Evolutionary conservation across 2,329 filamentous ascomycete species (phyloP).

Genomic region (Pseudophaeomoniella oleicola): DNA sequence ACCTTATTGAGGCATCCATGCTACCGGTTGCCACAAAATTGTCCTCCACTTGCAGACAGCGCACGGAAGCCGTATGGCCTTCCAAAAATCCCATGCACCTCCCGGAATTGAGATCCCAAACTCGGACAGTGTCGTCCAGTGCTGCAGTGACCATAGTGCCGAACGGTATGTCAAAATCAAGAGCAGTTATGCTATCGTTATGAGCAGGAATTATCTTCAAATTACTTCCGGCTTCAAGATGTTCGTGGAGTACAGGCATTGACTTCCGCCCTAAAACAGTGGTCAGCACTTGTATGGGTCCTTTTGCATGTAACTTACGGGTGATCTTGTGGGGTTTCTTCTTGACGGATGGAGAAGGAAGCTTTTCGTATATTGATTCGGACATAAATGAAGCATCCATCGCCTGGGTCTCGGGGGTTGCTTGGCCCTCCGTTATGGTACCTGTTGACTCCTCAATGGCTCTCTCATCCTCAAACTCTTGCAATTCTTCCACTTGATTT

Average conservation of each 20-base stretch:
- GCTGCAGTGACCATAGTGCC: slow-evolving; percentile 87
- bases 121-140: slow-evolving; percentile 81
- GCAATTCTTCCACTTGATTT: slow-evolving; percentile 47
- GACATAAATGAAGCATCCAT: slow-evolving; percentile 72
- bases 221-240: slow-evolving; percentile 75
- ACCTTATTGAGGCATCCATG: slow-evolving; percentile 80
- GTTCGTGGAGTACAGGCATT: slow-evolving; percentile 90
- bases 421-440: slow-evolving; percentile 18
- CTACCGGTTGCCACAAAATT: slow-evolving; percentile 91
- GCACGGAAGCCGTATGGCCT: slow-evolving; percentile 86
- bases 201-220: slow-evolving; percentile 86
- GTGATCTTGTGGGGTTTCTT: slow-evolving; percentile 32
- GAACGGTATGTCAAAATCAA: slow-evolving; percentile 97
- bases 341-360: slow-evolving; percentile 36
- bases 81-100: slow-evolving; percentile 84
- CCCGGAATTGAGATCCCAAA: slow-evolving; percentile 92
- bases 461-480: slow-evolving; percentile 33
- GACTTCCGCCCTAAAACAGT: slow-evolving; percentile 50
- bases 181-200: slow-evolving; percentile 69
- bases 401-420: slow-evolving; percentile 34
- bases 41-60: slow-evolving; percentile 84
- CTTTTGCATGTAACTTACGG: slow-evolving; percentile 18
- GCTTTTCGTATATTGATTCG: slow-evolving; percentile 89
- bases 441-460: slow-evolving; percentile 15
- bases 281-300: slow-evolving; percentile 35